Base-by-base conservation (phyloP, 1,284 basidiomycete genomes). In the Papiliotrema terrestris region DNA sequence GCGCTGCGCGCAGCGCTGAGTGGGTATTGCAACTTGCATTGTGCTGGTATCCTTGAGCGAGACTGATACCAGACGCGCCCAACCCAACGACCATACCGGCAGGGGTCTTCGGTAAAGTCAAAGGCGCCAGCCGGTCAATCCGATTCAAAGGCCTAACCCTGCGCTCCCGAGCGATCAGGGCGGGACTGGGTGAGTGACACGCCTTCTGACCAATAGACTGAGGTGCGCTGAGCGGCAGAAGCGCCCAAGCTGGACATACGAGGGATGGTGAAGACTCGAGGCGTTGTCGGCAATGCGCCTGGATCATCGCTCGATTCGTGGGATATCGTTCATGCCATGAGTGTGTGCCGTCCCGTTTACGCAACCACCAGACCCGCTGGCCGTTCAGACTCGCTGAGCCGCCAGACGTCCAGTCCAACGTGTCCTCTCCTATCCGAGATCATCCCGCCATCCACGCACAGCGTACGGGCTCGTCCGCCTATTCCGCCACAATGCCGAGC, bases 401-500 rank as follows among this genome's bases (percentile, higher is more conserved):
- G 15, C 2, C 26, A 63, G 63, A 55, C 23, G 57, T 60, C 19
- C 63, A 62, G 45, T 41, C 47, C 4, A 54, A 62, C 3, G 54
- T 60, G n/a, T 62, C 60, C 15, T 47, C 53, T 5, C 63, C 59
- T 17, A 52, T 59, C 45, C 43, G 51, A 2, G 53, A 52, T n/a
- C 56, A 60, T 49, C 63, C 58, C 1, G 63, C 60, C n/a, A 55
- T 62, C 35, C 53, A 58, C 15, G 63, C 63, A 8, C 63, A 62
- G 41, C 51, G 51, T 11, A 65, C 55, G 2, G 61, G 58, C 2
- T 52, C 57, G 2, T 38, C 57, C 1, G 57, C 54, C 13, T 19
- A 17, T 11, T 32, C 51, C 22, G 43, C 49, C 49, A 49, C 52
- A 22, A 50, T 60, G 58, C 39, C 63, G 25, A 51, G 57, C 41